Evolutionary conservation across 495 filamentous ascomycete species (phyloP).

Genomic region (Haplographium delicatum): DNA sequence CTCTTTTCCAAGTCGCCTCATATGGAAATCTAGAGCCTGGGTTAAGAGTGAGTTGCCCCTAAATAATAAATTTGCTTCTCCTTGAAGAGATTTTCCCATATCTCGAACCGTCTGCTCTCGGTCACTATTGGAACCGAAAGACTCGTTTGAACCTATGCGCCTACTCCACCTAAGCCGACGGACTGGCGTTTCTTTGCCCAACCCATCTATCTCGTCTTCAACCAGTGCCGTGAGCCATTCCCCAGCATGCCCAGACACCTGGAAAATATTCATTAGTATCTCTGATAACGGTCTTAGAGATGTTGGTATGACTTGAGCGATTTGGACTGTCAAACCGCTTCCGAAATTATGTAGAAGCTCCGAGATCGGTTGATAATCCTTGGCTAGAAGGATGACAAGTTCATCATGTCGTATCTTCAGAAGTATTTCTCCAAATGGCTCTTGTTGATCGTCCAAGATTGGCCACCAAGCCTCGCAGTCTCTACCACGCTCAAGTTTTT

Average conservation of each 20-base stretch:
- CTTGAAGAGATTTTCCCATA: slow-evolving; percentile 56
- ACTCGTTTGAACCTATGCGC: slow-evolving; percentile 75
- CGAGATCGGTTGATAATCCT: slow-evolving; percentile 79
- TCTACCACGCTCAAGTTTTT: slow-evolving; percentile 71
- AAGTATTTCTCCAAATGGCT: slow-evolving; percentile 79
- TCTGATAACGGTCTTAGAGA: slow-evolving; percentile 78
- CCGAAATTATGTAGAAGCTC: slow-evolving; percentile 81
- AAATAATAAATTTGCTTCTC: slow-evolving; percentile 92
- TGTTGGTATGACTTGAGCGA: slow-evolving; percentile 71
- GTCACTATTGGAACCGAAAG: slow-evolving; percentile 51
- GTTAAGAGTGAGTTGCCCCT: slow-evolving; percentile 93
- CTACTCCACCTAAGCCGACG: slow-evolving; percentile 69
- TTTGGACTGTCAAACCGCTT: slow-evolving; percentile 76
- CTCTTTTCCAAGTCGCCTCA: slow-evolving; percentile 90
- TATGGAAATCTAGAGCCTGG: slow-evolving; percentile 88
- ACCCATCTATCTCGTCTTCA: slow-evolving; percentile 94
- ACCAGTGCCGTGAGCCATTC: slow-evolving; percentile 93
- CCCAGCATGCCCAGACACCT: slow-evolving; percentile 81
- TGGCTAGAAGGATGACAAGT: slow-evolving; percentile 77
- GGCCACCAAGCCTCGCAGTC: slow-evolving; percentile 90
- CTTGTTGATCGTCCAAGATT: slow-evolving; percentile 63
- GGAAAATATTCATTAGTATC: slow-evolving; percentile 87
- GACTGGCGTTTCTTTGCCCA: slow-evolving; percentile 68
- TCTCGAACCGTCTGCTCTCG: slow-evolving; percentile 53
- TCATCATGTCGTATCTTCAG: slow-evolving; percentile 82